These are phyloP conservation scores for Saturnispora bothae DNA, from an alignment of 805 yeast species.

Conservation along the genomic window DNA sequence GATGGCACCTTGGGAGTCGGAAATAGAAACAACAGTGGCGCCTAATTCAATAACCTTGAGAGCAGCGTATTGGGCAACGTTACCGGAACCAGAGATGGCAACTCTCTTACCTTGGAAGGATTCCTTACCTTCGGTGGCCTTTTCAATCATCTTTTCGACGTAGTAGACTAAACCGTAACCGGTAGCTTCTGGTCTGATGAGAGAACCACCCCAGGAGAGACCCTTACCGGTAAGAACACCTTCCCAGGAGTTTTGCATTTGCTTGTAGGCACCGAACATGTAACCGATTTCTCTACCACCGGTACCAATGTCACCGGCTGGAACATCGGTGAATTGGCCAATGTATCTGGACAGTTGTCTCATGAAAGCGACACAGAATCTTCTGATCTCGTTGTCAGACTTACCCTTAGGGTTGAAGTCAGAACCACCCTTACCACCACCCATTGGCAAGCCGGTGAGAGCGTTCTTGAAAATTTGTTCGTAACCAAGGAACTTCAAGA, in stretches of 20 bases:
- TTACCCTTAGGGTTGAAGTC: conserved; percentile 97
- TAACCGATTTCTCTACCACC: conserved; percentile 94
- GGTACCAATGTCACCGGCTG: conserved; percentile 99
- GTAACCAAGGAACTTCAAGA: conserved; percentile 91
- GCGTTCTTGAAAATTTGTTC: conserved; percentile 99
- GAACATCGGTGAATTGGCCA: conserved; percentile 96
- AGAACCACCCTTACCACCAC: conserved; percentile 99
- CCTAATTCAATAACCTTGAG: conserved; percentile 95
- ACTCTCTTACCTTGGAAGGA: conserved; percentile 88
- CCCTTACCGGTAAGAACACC: conserved; percentile 99
- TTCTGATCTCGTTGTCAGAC: conserved; percentile 87
- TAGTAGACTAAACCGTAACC: conserved; percentile 97
- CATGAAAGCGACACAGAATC: conserved; percentile 95
- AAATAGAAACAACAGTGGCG: conserved; percentile 84
- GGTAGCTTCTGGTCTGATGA: conserved; percentile 98
- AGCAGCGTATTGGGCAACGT: conserved; percentile 99
- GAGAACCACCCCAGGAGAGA: conserved; percentile 96
- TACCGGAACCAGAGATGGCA: conserved; percentile 96
- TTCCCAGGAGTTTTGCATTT: conserved; percentile 82
- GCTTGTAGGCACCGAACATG: conserved; percentile 95
- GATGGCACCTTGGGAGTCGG: conserved; percentile 91
- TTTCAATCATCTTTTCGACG: conserved; percentile 95
- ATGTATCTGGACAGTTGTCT: conserved; percentile 90
- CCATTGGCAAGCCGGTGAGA: conserved; percentile 92
- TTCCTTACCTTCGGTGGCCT: conserved; percentile 84